Evolutionary conservation across 2,329 filamentous ascomycete genomes (phyloP), one percentile per base, ranked within the genome.

Genomic region (Claviceps sp.): DNA sequence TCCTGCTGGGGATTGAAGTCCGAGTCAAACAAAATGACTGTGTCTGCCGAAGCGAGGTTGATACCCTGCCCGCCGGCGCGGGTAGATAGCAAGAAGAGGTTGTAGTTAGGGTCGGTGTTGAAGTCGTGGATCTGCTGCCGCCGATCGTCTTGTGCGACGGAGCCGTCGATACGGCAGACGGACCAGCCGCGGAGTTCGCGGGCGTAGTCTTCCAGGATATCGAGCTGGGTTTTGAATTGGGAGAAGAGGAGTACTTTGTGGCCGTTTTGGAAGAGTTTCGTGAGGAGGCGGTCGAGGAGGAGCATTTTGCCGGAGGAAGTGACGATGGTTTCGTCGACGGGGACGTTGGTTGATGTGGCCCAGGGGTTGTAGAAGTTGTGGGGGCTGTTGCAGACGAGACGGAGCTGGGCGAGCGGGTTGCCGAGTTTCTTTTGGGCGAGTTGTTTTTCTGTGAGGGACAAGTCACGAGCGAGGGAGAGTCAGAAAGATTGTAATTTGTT

Each of bases 351-450:
- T 16, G 79, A 75, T 5, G 73, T 72, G 0, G 78, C 74, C 79
- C 91, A 97, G 0, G 93, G 91, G 63, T 89, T 94, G 69, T 95
- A 97, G 65, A 98, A 97, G 63, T 96, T 95, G 67, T 96, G 90
- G 0, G 93, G 93, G 0, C 83, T 88, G 66, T 98, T 95, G 67
- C 93, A 97, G 11, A 88, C 89, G 0, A 96, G 77, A 0, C 93
- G 85, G 3, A 95, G 79, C 64, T 98, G 93, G 75, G 95, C 89
- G 20, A 97, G 70, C 0, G 89, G 87, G 58, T 98, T 98, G 47
- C 93, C 90, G 1, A 97, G 75, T 62, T 95, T 96, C 71, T 97
- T 97, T 44, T 81, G 79, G 3, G 82, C 75, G n/a, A 97, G 87
- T 65, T 96, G 88, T 51, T 87, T 84, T 65, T 91, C 82, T 82